Evolutionary conservation across 352 stramenopile species (phyloP).

Genomic region (Pythium insidiosum): DNA sequence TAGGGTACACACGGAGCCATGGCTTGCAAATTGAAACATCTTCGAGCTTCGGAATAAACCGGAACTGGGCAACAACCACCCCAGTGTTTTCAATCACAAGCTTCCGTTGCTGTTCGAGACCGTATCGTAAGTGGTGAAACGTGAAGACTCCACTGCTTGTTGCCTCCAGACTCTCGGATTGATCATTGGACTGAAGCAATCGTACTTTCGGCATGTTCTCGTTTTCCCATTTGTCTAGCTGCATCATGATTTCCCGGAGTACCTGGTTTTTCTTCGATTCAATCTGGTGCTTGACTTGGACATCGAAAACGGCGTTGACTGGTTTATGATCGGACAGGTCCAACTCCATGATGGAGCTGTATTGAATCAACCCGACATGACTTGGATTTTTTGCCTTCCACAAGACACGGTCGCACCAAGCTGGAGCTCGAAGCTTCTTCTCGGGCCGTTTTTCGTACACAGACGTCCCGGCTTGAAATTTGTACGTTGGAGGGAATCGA

Average conservation of each 20-base stretch:
- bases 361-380: conserved; percentile 70
- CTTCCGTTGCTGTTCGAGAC: conserved; percentile 46
- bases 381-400: conserved; percentile 58
- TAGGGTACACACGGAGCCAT: conserved; percentile 89
- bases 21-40: conserved; percentile 85
- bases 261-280: conserved; percentile 85
- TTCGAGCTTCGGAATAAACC: conserved; percentile 89
- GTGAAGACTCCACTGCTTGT: conserved; percentile 57
- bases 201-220: conserved; percentile 91
- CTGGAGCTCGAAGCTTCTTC: conserved; percentile 98
- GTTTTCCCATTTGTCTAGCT: conserved; percentile 96
- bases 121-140: conserved; percentile 62
- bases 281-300: conserved; percentile 91
- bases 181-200: conserved; percentile 32
- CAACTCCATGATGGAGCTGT: conserved; percentile 84
- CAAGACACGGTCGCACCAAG: conserved; percentile 92
- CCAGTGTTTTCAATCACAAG: conserved; percentile 88
- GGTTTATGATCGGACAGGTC: conserved; percentile 98
- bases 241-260: conserved; percentile 90
- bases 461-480: conserved; percentile 94
- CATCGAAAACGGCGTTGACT: conserved; percentile 89
- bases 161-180: no score
- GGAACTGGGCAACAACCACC: conserved; percentile 91
- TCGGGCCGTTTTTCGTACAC: conserved; percentile 96
- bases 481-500: conserved; percentile 95